Evolutionary conservation across 2,329 filamentous ascomycete genomes (phyloP).

Genomic region (Penicillium capsulatum): DNA sequence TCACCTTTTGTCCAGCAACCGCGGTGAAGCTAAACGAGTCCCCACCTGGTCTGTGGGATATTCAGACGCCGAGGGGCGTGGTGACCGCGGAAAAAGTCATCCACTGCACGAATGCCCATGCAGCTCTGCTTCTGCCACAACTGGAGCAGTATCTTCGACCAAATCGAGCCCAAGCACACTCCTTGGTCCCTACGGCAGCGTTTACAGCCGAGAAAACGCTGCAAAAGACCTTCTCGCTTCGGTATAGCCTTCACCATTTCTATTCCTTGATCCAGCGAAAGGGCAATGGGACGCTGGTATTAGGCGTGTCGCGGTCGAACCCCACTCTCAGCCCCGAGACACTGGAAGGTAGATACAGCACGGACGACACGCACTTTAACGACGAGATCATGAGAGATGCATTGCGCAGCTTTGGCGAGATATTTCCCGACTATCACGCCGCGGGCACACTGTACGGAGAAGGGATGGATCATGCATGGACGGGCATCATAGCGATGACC

Average conservation of each 20-base stretch:
- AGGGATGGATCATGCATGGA: constrained; percentile 47
- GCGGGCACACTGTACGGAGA: constrained; percentile 36
- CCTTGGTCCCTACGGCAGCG: constrained; percentile 39
- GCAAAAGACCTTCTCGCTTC: constrained; percentile 44
- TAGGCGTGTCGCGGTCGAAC: constrained; percentile 44
- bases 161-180: constrained; percentile 45
- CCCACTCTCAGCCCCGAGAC: constrained; percentile 36
- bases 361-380: constrained; percentile 41
- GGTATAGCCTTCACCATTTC: constrained; percentile 47
- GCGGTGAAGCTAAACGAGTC: constrained; percentile 18
- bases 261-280: constrained; percentile 49
- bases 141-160: constrained; percentile 36
- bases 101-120: constrained; percentile 27
- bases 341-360: constrained; percentile 28
- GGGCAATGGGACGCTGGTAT: constrained; percentile 43
- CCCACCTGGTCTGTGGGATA: constrained; percentile 10
- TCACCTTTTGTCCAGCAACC: constrained; percentile 43
- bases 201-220: constrained; percentile 36
- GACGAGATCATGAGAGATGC: constrained; percentile 41
- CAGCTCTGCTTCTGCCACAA: constrained; percentile 20
- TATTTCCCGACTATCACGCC: constrained; percentile 31
- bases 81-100: constrained; percentile 18
- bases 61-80: constrained; percentile 17
- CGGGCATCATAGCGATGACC: constrained; percentile 48
- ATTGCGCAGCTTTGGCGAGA: constrained; percentile 30